Evolutionary conservation across 352 stramenopile genomes (phyloP), one percentile per base, ranked within the genome.

Genomic region (Phytophthora cajani): DNA sequence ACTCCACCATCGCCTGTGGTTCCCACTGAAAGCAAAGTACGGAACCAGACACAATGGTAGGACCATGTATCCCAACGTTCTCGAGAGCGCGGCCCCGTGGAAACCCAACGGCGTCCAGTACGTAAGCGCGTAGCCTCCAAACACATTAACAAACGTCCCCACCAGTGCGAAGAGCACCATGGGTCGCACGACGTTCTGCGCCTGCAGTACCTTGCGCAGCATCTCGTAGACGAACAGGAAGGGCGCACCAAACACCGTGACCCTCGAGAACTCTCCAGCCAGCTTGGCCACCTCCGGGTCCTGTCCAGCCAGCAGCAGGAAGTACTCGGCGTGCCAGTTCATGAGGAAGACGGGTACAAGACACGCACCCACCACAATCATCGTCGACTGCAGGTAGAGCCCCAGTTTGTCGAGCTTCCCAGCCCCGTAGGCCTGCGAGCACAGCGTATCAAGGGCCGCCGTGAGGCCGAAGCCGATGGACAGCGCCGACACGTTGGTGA

Each of bases 161-260:
- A 83, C 40, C 10, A 88, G 66, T 27, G 90, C 75, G 49, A 85
- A 82, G 1, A 84, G 51, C 32, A 93, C 67, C 21, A 95, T 75
- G 6, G 90, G 90, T 1, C 66, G 53, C 16, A 91, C 81, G 7
- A 95, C 83, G 63, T 93, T 90, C 59, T 92, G 78, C 21, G 88
- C 80, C 51, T 95, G 88, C 33, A 89, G 72, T 23, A 93, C 17
- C 66, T 93, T 94, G 40, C 88, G 74, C 30, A 89, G 42, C 64
- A 94, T 80, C 67, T 96, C 87, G 62, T 94, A 96, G 17, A 78
- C 21, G 61, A 90, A 95, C 2, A 92, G 65, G 62, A 91, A 93
- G 10, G 89, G 89, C 25, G 92, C 67, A n/a, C 88, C 85, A 40
- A 90, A 82, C 3, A 95, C 71, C 7, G 87, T 84, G 49, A 80